A percentile compares a stretch with the other conserved stretches of the same genome.
phyloP scores from a whole-genome alignment of 169 alveolate species.

The Cryptosporidium xiaoi region DNA sequence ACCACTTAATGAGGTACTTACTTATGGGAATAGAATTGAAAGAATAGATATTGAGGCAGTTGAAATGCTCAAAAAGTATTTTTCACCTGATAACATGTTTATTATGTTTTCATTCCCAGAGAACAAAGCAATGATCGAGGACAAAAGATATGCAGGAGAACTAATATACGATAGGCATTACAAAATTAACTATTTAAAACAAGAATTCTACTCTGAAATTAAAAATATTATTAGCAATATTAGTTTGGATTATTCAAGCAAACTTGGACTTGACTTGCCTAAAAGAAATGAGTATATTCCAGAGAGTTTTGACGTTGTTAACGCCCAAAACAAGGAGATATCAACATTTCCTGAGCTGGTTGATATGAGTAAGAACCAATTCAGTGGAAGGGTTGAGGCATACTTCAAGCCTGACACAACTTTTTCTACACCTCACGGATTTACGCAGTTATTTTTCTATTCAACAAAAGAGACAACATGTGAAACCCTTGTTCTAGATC shows the following conservation, averaged over 20 bases:
- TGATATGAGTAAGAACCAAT: constrained; percentile 11
- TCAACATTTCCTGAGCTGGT: constrained; percentile 5
- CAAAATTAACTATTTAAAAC: constrained; percentile 13
- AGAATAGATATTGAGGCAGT: constrained; percentile 29
- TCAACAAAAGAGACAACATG: constrained; percentile 26
- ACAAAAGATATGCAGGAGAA: constrained; percentile 24
- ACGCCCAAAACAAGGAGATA: constrained; percentile 8
- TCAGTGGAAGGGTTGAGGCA: constrained; percentile 19
- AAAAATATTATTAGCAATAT: constrained; percentile 20
- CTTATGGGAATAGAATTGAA: constrained; percentile 51
- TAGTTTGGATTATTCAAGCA: constrained; percentile 4
- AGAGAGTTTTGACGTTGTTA: constrained; percentile 16
- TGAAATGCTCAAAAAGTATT: constrained; percentile 25
- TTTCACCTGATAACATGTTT: constrained; percentile 28
- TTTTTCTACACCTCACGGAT: constrained; percentile 50
- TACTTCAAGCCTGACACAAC: constrained; percentile 46
- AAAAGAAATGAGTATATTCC: constrained; percentile 50
- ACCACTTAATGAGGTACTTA: constrained; percentile 38
- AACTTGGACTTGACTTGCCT: constrained; percentile 41
- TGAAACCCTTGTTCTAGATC: constrained; percentile 26
- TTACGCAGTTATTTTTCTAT: constrained; percentile 40
- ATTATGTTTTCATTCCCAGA: constrained; percentile 49
- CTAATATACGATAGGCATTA: constrained; percentile 46
- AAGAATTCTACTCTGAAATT: constrained; percentile 35
- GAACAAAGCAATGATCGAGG: constrained; percentile 26